Evolutionary conservation across 306 rosid species (phyloP).

Genomic region (Cucurbita moschata): DNA sequence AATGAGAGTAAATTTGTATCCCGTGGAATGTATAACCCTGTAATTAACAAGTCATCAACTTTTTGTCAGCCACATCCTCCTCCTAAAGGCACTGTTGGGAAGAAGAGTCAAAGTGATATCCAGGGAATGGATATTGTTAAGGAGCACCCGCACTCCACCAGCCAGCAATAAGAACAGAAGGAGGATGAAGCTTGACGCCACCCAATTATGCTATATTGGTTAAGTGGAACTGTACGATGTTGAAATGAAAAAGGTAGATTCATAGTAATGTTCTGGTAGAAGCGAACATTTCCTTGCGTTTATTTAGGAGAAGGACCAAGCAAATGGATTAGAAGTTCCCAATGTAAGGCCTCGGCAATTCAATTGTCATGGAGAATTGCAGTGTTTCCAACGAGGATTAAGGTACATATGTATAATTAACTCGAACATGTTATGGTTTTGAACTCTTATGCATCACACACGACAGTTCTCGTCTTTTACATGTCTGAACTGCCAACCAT

Average conservation of each 20-base stretch:
- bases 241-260: neutral
- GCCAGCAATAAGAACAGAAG: slow-evolving; percentile 26
- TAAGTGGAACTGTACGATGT: neutral
- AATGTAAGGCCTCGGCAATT: neutral
- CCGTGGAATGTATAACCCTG: slow-evolving; percentile 17
- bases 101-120: slow-evolving; percentile 21
- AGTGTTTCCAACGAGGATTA: neutral
- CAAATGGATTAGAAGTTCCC: neutral
- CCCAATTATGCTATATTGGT: neutral
- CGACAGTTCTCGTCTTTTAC: neutral
- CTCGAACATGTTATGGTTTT: neutral
- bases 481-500: neutral
- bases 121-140: slow-evolving; percentile 46
- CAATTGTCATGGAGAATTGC: neutral
- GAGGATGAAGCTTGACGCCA: slow-evolving; percentile 11
- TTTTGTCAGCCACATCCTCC: slow-evolving; percentile 45
- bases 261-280: neutral
- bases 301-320: neutral
- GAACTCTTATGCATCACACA: neutral
- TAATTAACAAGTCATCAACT: slow-evolving; percentile 21
- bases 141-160: slow-evolving; percentile 15
- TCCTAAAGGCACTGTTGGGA: slow-evolving; percentile 19
- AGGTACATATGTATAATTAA: neutral
- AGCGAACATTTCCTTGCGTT: neutral
- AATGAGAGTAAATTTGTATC: slow-evolving; percentile 33